Percentiles rank a stretch among this genome's conserved stretches.
Evolutionary conservation across 371 early-diverging fungal species (phyloP).

Genomic region (Lichtheimia ornata): DNA sequence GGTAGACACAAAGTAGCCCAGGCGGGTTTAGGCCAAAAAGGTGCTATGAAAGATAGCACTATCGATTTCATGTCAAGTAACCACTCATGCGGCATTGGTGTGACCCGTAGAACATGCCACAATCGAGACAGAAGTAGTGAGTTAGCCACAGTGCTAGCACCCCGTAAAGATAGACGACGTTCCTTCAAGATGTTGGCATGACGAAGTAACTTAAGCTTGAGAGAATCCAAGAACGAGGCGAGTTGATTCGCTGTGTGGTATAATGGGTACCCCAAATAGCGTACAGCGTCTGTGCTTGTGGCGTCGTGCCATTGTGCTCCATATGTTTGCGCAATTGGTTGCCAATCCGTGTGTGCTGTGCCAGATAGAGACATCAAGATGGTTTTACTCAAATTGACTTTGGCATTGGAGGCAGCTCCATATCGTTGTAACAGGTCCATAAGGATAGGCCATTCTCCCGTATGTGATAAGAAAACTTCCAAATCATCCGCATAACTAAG

Average conservation of each 20-base stretch:
- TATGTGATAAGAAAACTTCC: neutral
- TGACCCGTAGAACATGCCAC: neutral
- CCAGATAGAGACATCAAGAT: slow-evolving; percentile 3
- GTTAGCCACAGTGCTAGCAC: neutral
- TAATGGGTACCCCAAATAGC: neutral
- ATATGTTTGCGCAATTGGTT: too few relatives aligned
- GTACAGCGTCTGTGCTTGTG: neutral
- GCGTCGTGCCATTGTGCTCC: neutral
- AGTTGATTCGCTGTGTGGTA: neutral
- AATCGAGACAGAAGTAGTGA: neutral
- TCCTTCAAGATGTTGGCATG: neutral
- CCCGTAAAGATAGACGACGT: neutral
- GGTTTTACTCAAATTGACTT: neutral
- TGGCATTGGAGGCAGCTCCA: slow-evolving; percentile 7
- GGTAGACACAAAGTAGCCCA: too few relatives aligned
- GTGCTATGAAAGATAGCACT: too few relatives aligned
- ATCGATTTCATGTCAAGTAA: too few relatives aligned
- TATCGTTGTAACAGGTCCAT: neutral
- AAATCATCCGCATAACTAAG: slow-evolving; percentile 14
- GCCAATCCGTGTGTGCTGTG: neutral
- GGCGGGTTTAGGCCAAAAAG: too few relatives aligned
- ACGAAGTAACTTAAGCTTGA: neutral
- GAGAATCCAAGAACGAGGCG: neutral
- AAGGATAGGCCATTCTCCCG: neutral
- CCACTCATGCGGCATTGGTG: neutral